Conservation (phyloP, 345 rosid genomes). For the Brassica incana region DNA sequence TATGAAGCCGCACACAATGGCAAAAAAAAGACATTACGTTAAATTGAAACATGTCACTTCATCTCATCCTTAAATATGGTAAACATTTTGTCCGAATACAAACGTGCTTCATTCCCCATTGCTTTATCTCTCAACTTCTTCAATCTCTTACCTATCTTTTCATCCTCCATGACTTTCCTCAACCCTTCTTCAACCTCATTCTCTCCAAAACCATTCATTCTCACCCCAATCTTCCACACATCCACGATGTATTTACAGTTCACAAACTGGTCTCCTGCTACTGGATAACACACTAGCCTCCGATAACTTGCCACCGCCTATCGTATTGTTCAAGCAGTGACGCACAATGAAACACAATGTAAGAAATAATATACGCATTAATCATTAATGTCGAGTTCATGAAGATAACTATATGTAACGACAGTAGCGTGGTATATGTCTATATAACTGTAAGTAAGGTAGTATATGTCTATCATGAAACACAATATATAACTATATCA, state of each 20-base stretch:
- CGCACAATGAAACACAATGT: not conserved
- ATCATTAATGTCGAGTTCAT: too few species aligned
- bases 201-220: not conserved
- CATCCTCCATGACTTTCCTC: not conserved
- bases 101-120: not conserved
- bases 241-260: not conserved
- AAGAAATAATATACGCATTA: not conserved
- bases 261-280: not conserved
- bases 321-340: not conserved
- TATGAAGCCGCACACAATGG: not conserved
- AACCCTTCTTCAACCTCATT: not conserved
- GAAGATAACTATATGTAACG: too few species aligned
- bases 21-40: not conserved
- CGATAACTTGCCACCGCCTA: constrained; percentile 35
- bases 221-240: not conserved
- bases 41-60: not conserved
- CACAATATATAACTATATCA: too few species aligned
- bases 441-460: too few species aligned
- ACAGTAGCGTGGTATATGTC: too few species aligned
- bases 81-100: not conserved
- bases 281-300: constrained; percentile 53
- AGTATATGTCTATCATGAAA: too few species aligned
- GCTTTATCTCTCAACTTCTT: not conserved
- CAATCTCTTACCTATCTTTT: not conserved
- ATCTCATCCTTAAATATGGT: not conserved